A percentile compares a stretch with the other conserved stretches of the same genome.
Evolutionary conservation across 1,284 basidiomycete species (phyloP).

Genomic region (Malassezia sympodialis): DNA sequence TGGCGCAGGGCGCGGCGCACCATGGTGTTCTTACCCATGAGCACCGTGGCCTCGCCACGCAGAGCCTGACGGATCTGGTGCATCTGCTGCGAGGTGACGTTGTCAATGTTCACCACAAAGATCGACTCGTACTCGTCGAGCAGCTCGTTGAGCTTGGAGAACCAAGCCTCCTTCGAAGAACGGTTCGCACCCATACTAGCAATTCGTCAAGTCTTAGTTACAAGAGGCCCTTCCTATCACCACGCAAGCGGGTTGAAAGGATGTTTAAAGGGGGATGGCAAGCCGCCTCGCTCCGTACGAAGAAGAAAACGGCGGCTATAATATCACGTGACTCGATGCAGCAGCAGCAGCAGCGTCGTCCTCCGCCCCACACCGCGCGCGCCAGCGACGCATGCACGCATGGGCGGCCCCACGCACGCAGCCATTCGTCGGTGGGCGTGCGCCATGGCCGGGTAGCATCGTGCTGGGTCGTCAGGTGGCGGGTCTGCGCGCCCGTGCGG

Average conservation of each 20-base stretch:
- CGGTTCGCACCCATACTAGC: constrained; percentile 73
- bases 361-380: neutral
- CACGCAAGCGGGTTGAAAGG: constrained; percentile 39
- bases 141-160: constrained; percentile 85
- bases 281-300: neutral
- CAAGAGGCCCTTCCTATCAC: constrained; percentile 36
- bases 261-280: constrained; percentile 24
- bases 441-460: neutral
- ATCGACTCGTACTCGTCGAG: constrained; percentile 83
- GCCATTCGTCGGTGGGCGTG: neutral
- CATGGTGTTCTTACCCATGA: constrained; percentile 99
- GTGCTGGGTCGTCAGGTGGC: neutral
- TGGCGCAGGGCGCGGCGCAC: constrained; percentile 91
- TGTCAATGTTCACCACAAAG: constrained; percentile 99
- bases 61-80: constrained; percentile 93
- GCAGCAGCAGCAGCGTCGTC: neutral
- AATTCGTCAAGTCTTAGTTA: constrained; percentile 1
- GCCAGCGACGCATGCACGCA: neutral
- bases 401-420: neutral
- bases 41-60: constrained; percentile 86
- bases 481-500: neutral
- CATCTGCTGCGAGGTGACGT: constrained; percentile 98
- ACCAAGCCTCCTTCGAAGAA: constrained; percentile 85
- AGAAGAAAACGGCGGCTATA: constrained; percentile 1
- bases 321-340: constrained; percentile 1